A percentile compares a stretch with the other conserved stretches of the same genome.
Evolutionary conservation across 2,329 filamentous ascomycete species (phyloP).

Genomic region (Alternaria gansuensis): DNA sequence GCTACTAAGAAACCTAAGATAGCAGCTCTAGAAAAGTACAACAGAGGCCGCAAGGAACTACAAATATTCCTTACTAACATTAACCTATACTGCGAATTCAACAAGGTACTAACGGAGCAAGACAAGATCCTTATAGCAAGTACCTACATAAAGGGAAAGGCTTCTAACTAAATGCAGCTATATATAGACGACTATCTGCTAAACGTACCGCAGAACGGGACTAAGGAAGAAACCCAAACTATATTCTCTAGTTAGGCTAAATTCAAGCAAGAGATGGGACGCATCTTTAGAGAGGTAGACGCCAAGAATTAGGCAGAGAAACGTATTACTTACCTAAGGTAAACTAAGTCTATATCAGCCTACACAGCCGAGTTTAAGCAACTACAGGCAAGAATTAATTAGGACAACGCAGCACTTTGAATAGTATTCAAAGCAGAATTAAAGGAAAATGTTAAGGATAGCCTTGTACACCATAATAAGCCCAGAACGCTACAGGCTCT

Average conservation of each 20-base stretch:
- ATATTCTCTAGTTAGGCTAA: not conserved
- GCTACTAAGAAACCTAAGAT: not conserved
- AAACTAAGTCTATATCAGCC: not conserved
- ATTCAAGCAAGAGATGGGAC: not conserved
- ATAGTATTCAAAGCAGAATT: not conserved
- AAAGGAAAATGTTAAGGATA: slow-evolving; percentile 7
- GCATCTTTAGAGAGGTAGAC: not conserved
- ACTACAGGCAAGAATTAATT: slow-evolving; percentile 1
- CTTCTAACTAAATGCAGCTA: not conserved
- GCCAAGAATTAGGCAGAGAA: not conserved
- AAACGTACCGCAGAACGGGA: not conserved
- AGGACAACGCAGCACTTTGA: not conserved
- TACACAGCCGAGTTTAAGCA: not conserved
- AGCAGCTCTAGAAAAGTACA: not conserved
- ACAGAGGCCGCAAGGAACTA: not conserved
- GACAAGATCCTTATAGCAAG: not conserved
- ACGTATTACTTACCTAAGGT: not conserved
- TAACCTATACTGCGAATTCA: not conserved
- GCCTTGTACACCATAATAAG: no score
- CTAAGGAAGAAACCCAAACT: not conserved
- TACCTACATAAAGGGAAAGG: not conserved
- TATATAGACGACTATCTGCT: not conserved
- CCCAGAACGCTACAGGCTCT: not conserved
- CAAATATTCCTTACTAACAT: not conserved
- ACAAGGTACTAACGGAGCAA: not conserved